These are phyloP conservation scores for Geotrichum candidum DNA, from an alignment of 1,139 yeast genomes.

Conservation along the genomic window DNA sequence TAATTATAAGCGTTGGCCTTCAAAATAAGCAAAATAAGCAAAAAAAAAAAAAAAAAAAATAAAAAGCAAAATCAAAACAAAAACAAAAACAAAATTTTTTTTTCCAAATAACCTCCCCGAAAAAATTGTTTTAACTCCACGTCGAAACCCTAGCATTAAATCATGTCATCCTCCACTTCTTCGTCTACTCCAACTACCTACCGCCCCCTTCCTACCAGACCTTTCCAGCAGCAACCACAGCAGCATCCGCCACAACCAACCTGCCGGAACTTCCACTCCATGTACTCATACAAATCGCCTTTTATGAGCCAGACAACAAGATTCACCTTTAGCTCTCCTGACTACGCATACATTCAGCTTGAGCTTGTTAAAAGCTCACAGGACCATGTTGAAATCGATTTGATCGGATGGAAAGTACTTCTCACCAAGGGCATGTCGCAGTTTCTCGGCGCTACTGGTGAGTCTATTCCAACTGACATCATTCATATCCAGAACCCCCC, in stretches of 20 bases:
- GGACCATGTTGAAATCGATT: conserved; percentile 30
- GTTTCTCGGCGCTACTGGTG: conserved; percentile 41
- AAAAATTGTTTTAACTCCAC: neutral
- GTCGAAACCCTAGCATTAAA: neutral
- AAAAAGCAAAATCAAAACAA: too few species aligned
- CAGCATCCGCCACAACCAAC: neutral
- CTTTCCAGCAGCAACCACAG: neutral
- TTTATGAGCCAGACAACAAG: neutral
- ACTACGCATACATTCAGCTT: conserved; percentile 38
- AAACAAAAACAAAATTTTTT: neutral
- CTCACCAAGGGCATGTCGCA: conserved; percentile 35
- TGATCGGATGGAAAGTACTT: conserved; percentile 41
- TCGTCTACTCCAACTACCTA: neutral
- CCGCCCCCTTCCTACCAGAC: neutral
- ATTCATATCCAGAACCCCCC: conserved; percentile 25
- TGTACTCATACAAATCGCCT: conserved; percentile 12
- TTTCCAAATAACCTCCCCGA: neutral
- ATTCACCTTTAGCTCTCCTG: conserved; percentile 26
- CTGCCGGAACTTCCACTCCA: conserved; percentile 10
- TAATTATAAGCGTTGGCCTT: neutral
- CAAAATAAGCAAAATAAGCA: neutral
- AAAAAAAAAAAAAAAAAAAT: neutral
- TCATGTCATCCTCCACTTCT: neutral
- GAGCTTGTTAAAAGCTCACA: conserved; percentile 21
- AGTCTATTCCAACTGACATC: conserved; percentile 41